phyloP scores from a whole-genome alignment of 2,329 filamentous ascomycete species.

The Paramyrothecium roridum region DNA sequence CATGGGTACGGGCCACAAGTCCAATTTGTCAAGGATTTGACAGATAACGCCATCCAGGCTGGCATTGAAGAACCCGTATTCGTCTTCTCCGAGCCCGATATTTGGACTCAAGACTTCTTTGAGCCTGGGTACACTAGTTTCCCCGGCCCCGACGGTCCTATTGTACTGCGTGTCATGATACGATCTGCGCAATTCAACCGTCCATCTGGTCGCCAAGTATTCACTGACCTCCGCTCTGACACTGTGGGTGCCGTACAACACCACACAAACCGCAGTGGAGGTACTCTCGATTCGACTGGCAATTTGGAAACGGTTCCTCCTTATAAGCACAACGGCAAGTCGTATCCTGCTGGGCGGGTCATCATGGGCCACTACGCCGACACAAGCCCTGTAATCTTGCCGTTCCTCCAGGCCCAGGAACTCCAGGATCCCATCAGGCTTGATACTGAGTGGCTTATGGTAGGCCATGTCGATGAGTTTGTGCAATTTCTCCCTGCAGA shows the following conservation, averaged over 20 bases:
- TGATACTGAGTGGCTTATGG: conserved; percentile 19
- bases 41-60: not conserved
- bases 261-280: not conserved
- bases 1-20: not conserved
- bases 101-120: conserved; percentile 37
- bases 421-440: conserved; percentile 30
- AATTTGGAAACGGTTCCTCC: conserved; percentile 36
- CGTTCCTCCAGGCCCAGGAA: conserved; percentile 28
- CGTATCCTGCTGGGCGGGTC: conserved; percentile 14
- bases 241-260: conserved; percentile 11
- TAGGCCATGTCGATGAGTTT: conserved; percentile 25
- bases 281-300: conserved; percentile 14
- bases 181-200: conserved; percentile 8
- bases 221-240: not conserved
- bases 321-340: conserved; percentile 12
- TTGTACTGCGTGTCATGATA: conserved; percentile 27
- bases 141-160: conserved; percentile 28
- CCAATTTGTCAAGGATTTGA: conserved; percentile 4
- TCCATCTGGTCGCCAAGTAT: not conserved
- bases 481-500: conserved; percentile 21
- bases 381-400: conserved; percentile 14
- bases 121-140: conserved; percentile 36
- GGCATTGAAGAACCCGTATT: conserved; percentile 3
- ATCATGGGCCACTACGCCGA: conserved; percentile 12
- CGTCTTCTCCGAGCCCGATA: conserved; percentile 15